Base-by-base conservation (phyloP, 2,329 filamentous ascomycete genomes). In the Ambrosiella beaveri region DNA sequence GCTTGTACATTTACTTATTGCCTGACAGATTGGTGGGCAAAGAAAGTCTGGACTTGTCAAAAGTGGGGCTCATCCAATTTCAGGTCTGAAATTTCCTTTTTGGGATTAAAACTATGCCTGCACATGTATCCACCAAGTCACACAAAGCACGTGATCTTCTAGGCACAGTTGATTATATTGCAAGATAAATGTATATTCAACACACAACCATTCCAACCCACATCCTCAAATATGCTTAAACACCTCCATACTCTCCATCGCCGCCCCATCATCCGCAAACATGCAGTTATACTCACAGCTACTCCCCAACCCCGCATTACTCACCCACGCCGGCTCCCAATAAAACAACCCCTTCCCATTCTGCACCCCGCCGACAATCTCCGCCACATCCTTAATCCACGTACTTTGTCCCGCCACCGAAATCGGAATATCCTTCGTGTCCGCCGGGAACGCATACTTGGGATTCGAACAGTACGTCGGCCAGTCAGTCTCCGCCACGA, bases 401-500 rank as follows among this genome's bases (percentile, higher is more conserved):
- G 72, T 73, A 1, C 70, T 69, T 71, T 88, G 85, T 0, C 85
- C 85, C 0, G 72, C 78, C 0, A 74, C 77, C 2, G 76, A 79
- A 63, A 84, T 80, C 0, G 83, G 80, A 59, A 87, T 84, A 57
- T 64, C 71, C 53, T 65, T 71, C 7, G 81, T 68, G 63, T 86
- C 82, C 11, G 72, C 70, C 0, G 83, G 84, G 65, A 86, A 86
- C 0, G 72, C 62, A 61, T 78, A 78, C 1, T 66, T 69, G 0
- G 82, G 81, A 15, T 71, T 75, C 0, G 80, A 75, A 65, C 84
- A 88, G 1, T 73, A 74, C 0, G 73, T 77, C 0, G 85, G 84
- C 83, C 84, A 88, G 69, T 88, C 73, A 0, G 79, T 82, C 69
- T 88, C 84, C 0, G 80, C 82, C 2, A 88, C 79, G n/a, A 84